These are phyloP conservation scores for Phytopythium litorale DNA, from an alignment of 352 stramenopile species.

Conservation along the genomic window DNA sequence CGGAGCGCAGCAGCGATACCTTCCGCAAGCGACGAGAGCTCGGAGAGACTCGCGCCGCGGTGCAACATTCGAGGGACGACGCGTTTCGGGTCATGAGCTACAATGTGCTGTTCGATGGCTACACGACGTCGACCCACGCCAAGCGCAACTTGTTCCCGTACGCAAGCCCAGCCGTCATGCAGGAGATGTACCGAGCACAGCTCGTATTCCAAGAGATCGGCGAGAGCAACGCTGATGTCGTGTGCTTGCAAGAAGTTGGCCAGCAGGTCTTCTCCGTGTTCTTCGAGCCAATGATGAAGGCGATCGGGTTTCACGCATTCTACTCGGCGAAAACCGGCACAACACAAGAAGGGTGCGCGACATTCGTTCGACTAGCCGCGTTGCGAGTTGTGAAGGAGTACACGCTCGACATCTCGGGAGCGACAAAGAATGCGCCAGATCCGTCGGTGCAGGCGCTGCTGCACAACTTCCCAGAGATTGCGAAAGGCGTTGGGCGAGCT, in stretches of 20 bases:
- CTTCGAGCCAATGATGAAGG: slow-evolving; percentile 52
- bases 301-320: slow-evolving; percentile 41
- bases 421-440: slow-evolving; percentile 30
- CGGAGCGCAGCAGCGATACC: slow-evolving; percentile 37
- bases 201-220: slow-evolving; percentile 71
- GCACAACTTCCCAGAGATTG: slow-evolving; percentile 51
- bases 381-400: slow-evolving; percentile 52
- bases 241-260: slow-evolving; percentile 78
- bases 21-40: slow-evolving; percentile 34
- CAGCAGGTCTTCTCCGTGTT: slow-evolving; percentile 44
- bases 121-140: slow-evolving; percentile 51
- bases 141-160: slow-evolving; percentile 66
- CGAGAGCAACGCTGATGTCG: slow-evolving; percentile 52
- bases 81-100: slow-evolving; percentile 79
- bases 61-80: slow-evolving; percentile 13
- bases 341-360: slow-evolving; percentile 65
- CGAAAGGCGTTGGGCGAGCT: slow-evolving; percentile 40
- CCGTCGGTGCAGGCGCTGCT: slow-evolving; percentile 31
- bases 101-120: slow-evolving; percentile 76
- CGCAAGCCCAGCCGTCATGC: slow-evolving; percentile 31
- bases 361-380: slow-evolving; percentile 30
- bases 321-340: slow-evolving; percentile 69
- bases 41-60: slow-evolving; percentile 13
- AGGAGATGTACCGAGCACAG: slow-evolving; percentile 70
- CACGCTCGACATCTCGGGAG: slow-evolving; percentile 35